These are phyloP conservation scores for Trypanosoma cruzi DNA, from an alignment of 208 protist species.

Conservation along the genomic window DNA sequence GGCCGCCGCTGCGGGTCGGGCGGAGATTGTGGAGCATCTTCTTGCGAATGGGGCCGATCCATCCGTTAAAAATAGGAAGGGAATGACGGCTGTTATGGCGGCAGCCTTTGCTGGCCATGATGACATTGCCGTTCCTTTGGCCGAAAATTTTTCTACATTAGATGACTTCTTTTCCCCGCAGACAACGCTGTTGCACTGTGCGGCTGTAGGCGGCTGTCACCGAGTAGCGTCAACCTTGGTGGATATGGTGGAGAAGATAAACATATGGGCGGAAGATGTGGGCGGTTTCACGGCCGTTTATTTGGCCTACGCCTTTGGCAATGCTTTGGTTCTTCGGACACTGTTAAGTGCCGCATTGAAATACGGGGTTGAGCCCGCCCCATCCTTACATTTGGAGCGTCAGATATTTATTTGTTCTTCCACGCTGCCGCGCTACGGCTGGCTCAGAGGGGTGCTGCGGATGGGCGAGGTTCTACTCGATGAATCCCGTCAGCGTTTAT, in stretches of 20 bases:
- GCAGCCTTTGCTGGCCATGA: constrained; percentile 67
- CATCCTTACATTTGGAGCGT: constrained; percentile 21
- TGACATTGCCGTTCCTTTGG: constrained; percentile 57
- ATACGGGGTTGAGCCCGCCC: not conserved
- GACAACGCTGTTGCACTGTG: constrained; percentile 77
- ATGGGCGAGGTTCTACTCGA: constrained; percentile 45
- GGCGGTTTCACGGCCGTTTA: constrained; percentile 68
- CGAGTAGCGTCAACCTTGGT: constrained; percentile 43
- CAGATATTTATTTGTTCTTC: constrained; percentile 37
- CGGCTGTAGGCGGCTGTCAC: constrained; percentile 60
- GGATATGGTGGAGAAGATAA: constrained; percentile 25
- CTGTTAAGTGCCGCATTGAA: constrained; percentile 37
- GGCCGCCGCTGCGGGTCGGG: constrained; percentile 57
- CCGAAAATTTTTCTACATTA: constrained; percentile 53
- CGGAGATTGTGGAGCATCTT: constrained; percentile 60
- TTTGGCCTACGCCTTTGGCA: constrained; percentile 71
- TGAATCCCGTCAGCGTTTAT: constrained; percentile 23
- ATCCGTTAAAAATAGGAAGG: constrained; percentile 36
- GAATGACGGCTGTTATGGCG: constrained; percentile 73
- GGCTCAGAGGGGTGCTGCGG: constrained; percentile 56
- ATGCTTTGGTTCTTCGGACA: constrained; percentile 46
- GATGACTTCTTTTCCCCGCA: constrained; percentile 42
- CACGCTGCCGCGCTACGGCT: constrained; percentile 54
- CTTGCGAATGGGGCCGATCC: constrained; percentile 59
- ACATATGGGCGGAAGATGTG: constrained; percentile 37